Conservation (phyloP, 2,329 filamentous ascomycete genomes). For the Trichoderma sp. region DNA sequence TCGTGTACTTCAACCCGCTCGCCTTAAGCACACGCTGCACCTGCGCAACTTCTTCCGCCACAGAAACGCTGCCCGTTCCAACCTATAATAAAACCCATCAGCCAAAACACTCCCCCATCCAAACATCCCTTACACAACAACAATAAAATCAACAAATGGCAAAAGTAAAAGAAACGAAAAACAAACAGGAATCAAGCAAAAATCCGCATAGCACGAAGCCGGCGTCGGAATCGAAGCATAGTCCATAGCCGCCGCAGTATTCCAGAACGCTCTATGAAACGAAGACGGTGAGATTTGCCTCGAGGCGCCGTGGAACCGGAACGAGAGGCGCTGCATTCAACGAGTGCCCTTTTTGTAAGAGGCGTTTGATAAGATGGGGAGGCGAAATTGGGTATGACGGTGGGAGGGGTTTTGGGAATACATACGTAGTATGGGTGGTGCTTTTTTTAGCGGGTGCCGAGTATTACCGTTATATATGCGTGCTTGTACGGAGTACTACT, state of each 20-base stretch:
- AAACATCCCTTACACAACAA: not conserved
- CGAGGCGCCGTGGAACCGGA: not conserved
- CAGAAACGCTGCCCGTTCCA: constrained; percentile 72
- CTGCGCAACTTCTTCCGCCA: constrained; percentile 79
- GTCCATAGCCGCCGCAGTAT: constrained; percentile 33
- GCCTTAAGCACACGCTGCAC: constrained; percentile 81
- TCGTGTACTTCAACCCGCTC: constrained; percentile 76
- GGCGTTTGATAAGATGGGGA: not conserved
- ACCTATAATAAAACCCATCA: constrained; percentile 48
- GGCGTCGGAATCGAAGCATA: constrained; percentile 61
- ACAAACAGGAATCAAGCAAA: constrained; percentile 80
- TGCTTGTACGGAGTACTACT: no score
- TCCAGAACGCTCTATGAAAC: not conserved
- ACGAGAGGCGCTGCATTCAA: constrained; percentile 6
- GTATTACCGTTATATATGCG: not conserved
- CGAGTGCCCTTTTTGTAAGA: not conserved
- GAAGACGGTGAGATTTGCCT: not conserved
- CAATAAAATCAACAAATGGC: not conserved
- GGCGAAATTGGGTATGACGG: not conserved
- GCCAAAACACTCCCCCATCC: not conserved
- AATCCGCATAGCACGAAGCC: constrained; percentile 76
- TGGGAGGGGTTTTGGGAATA: not conserved
- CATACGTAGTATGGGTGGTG: not conserved
- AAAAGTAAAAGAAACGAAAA: not conserved
- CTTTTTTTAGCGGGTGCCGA: not conserved